Evolutionary conservation across 2,329 filamentous ascomycete species (phyloP).

Genomic region (Pseudogymnoascus sp.): DNA sequence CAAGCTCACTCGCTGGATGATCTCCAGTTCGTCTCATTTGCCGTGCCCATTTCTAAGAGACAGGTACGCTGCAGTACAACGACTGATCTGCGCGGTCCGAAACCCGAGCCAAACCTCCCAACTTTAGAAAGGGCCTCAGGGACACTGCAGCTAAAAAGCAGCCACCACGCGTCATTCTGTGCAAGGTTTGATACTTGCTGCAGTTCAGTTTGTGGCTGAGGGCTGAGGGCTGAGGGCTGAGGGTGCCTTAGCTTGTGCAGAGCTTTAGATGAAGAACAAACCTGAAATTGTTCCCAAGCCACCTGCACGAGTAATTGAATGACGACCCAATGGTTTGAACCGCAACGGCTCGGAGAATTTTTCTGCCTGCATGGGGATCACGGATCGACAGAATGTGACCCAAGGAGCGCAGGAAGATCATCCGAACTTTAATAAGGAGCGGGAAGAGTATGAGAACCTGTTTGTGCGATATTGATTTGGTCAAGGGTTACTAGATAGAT

Average conservation of each 20-base stretch:
- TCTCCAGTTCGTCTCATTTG: neutral
- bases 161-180: neutral
- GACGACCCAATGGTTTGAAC: neutral
- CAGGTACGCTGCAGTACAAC: neutral
- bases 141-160: neutral
- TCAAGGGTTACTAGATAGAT: neutral
- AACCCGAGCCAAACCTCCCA: neutral
- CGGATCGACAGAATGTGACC: neutral
- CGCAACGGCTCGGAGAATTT: neutral
- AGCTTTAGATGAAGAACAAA: neutral
- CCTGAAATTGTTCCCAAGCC: neutral
- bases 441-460: neutral
- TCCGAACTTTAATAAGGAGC: neutral
- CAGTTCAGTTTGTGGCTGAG: neutral
- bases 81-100: neutral
- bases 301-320: constrained; percentile 5
- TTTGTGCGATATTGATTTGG: neutral
- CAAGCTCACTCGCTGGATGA: neutral
- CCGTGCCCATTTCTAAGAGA: neutral
- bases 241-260: neutral
- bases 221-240: neutral
- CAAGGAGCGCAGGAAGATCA: neutral
- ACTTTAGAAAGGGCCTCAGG: neutral
- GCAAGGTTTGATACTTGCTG: neutral
- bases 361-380: neutral